Percentiles rank a stretch among this genome's conserved stretches.
These are phyloP conservation scores for Pseudogymnoascus sp. DNA, from an alignment of 2,329 filamentous ascomycete species.

Conservation along the genomic window DNA sequence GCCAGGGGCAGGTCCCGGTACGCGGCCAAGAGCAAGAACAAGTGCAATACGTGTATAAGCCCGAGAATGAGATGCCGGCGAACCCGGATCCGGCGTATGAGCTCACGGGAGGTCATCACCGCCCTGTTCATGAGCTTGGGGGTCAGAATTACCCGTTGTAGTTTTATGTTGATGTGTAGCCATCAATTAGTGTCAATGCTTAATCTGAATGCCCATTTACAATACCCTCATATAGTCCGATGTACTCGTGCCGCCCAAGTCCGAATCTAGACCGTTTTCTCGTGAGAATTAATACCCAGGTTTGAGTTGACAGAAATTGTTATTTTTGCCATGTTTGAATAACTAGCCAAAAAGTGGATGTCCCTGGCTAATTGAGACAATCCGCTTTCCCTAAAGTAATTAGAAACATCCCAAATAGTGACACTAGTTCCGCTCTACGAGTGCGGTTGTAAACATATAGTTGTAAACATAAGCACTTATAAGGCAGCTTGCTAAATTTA, in stretches of 20 bases:
- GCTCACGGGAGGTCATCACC: background rate
- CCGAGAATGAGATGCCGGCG: background rate
- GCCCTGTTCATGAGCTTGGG: background rate
- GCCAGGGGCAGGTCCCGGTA: background rate
- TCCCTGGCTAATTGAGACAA: background rate
- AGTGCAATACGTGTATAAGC: background rate
- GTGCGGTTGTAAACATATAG: background rate
- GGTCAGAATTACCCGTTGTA: background rate
- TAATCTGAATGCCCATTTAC: background rate
- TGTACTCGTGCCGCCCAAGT: background rate
- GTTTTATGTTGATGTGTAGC: background rate
- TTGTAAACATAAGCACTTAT: background rate
- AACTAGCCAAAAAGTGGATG: background rate
- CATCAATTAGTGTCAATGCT: too few species aligned
- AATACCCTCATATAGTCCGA: background rate
- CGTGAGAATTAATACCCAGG: background rate
- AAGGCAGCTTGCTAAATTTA: background rate
- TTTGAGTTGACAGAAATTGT: background rate
- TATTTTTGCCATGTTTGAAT: background rate
- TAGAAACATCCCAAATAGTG: background rate
- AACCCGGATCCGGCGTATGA: background rate
- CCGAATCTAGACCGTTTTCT: background rate
- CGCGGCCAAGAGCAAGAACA: conserved; percentile 12
- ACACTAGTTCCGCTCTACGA: background rate
- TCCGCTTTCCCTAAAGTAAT: background rate